Conservation (phyloP, 2,329 filamentous ascomycete species). For the Aspergillus brunneoviolaceus region DNA sequence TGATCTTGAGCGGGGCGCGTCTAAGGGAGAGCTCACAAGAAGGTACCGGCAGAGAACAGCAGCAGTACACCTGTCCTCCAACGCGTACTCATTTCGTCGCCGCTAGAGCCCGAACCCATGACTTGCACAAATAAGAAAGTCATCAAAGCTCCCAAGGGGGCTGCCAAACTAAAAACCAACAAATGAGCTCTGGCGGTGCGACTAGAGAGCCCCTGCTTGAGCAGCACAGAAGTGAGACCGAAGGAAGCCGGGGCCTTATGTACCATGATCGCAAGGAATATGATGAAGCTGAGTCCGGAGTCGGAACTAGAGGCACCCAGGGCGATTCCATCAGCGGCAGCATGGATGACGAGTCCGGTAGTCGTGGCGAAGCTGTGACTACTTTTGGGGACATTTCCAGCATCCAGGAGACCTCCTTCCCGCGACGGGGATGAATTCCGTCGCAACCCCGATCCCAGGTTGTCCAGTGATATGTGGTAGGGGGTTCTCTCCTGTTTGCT, state of each 20-base stretch:
- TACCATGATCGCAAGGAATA: constrained; percentile 95
- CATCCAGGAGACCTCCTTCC: constrained; percentile 39
- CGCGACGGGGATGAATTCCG: constrained; percentile 43
- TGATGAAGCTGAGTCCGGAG: constrained; percentile 78
- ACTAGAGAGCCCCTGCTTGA: constrained; percentile 89
- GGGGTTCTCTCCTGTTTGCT: constrained; percentile 66
- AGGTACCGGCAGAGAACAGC: constrained; percentile 94
- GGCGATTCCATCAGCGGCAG: constrained; percentile 90
- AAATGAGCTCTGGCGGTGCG: constrained; percentile 80
- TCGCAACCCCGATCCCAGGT: constrained; percentile 61
- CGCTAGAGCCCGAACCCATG: constrained; percentile 55
- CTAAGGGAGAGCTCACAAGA: constrained; percentile 65
- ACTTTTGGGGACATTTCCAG: constrained; percentile 28
- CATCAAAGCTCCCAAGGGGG: constrained; percentile 77
- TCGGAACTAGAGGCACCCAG: constrained; percentile 86
- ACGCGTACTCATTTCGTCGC: constrained; percentile 60
- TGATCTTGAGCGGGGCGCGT: not conserved
- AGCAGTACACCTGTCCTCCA: constrained; percentile 93
- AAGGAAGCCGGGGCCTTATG: constrained; percentile 97
- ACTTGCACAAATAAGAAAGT: constrained; percentile 80
- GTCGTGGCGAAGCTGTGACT: constrained; percentile 74
- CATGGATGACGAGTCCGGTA: constrained; percentile 91
- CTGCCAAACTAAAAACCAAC: constrained; percentile 86
- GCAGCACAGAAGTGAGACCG: constrained; percentile 81
- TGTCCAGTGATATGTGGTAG: constrained; percentile 85